Conservation (phyloP, 1,284 basidiomycete species). For the Athelia sp. region DNA sequence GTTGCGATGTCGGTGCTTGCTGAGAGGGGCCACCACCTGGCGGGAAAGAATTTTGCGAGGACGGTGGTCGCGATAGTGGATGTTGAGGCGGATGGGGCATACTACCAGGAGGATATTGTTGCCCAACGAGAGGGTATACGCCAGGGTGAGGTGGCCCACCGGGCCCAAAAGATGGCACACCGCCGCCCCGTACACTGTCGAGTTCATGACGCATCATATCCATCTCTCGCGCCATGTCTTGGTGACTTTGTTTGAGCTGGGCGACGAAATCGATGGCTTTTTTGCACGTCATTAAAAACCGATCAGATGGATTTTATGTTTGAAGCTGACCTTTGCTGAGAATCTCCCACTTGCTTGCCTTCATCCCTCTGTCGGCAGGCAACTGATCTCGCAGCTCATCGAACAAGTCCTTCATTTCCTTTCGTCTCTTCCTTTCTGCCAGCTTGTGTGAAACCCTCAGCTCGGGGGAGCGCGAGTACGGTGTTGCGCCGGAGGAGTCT, state of each 20-base stretch:
- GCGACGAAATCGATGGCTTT: conserved; percentile 85
- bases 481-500: conserved; percentile 45
- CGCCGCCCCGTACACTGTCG: conserved; percentile 56
- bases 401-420: conserved; percentile 97
- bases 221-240: conserved; percentile 73
- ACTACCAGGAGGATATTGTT: conserved; percentile 35
- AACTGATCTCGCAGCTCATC: conserved; percentile 90
- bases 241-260: conserved; percentile 69
- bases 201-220: conserved; percentile 75
- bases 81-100: conserved; percentile 32
- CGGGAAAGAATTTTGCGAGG: conserved; percentile 47
- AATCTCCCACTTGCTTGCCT: conserved; percentile 97
- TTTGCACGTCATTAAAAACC: conserved; percentile 4
- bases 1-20: conserved; percentile 15
- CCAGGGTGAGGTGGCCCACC: conserved; percentile 46
- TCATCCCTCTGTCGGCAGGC: conserved; percentile 88
- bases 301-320: conserved; percentile 8
- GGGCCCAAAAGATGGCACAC: conserved; percentile 44
- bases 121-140: conserved; percentile 37
- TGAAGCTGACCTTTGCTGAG: conserved; percentile 72
- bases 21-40: conserved; percentile 27
- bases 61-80: conserved; percentile 32
- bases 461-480: conserved; percentile 92
- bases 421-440: conserved; percentile 89
- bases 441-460: conserved; percentile 91